phyloP scores from a whole-genome alignment of 2,329 filamentous ascomycete genomes.

The Penicillium oxalicum region DNA sequence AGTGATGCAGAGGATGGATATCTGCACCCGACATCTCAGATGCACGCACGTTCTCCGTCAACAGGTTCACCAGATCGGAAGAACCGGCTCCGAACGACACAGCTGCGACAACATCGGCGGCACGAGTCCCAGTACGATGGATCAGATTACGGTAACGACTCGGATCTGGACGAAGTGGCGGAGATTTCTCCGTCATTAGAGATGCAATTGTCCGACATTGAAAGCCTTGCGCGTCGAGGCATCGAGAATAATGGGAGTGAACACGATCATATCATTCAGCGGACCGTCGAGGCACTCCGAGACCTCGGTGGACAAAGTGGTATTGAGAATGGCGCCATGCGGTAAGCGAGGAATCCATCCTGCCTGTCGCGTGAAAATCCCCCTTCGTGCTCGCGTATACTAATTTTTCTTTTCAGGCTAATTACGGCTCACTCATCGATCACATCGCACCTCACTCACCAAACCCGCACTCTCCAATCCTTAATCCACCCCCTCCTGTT shows the following conservation, averaged over 20 bases:
- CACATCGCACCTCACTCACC: slow-evolving; percentile 54
- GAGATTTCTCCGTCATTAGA: slow-evolving; percentile 52
- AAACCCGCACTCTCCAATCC: slow-evolving; percentile 55
- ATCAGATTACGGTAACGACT: slow-evolving; percentile 53
- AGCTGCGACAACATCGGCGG: slow-evolving; percentile 33
- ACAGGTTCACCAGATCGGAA: slow-evolving; percentile 28
- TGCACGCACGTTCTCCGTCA: slow-evolving; percentile 23
- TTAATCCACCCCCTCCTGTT: slow-evolving; percentile 54
- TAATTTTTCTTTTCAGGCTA: slow-evolving; percentile 36
- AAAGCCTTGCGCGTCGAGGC: slow-evolving; percentile 49
- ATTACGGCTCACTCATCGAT: slow-evolving; percentile 55
- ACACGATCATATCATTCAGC: slow-evolving; percentile 47
- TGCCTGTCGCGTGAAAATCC: too few relatives aligned
- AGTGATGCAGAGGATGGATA: slow-evolving; percentile 30
- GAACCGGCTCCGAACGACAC: slow-evolving; percentile 35
- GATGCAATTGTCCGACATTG: slow-evolving; percentile 50
- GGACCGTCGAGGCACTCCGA: slow-evolving; percentile 47
- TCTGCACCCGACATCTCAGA: slow-evolving; percentile 22
- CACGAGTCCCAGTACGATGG: slow-evolving; percentile 49
- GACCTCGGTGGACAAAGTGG: slow-evolving; percentile 52
- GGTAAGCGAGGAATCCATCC: slow-evolving; percentile 32
- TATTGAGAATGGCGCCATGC: slow-evolving; percentile 52
- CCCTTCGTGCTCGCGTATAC: background rate
- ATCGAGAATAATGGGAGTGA: slow-evolving; percentile 49
- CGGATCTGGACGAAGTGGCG: slow-evolving; percentile 48